These are phyloP conservation scores for Medicago lupulina DNA, from an alignment of 306 rosid genomes.

Conservation along the genomic window DNA sequence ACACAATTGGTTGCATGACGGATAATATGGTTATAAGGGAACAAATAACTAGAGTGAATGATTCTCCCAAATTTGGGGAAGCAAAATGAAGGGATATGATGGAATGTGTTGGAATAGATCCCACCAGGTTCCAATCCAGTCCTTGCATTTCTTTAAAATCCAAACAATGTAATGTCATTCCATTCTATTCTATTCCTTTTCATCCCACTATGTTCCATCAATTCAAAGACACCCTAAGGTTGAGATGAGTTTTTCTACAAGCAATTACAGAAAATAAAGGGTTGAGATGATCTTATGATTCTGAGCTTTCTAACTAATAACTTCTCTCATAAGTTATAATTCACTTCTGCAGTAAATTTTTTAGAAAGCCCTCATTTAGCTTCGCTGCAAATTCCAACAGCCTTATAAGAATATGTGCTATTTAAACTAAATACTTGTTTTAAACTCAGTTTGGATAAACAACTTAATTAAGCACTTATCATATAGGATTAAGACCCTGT, in stretches of 20 bases:
- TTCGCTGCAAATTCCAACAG: not conserved
- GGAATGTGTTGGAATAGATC: conserved; percentile 6
- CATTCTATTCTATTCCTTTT: not conserved
- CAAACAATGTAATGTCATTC: not conserved
- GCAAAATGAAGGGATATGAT: not conserved
- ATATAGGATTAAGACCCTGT: too few species aligned
- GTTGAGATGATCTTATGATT: not conserved
- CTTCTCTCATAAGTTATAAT: not conserved
- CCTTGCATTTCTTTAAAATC: not conserved
- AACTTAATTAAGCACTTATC: too few species aligned
- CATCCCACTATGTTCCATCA: conserved; percentile 1
- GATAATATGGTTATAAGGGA: not conserved
- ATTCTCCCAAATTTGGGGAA: conserved; percentile 5
- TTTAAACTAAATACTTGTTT: not conserved
- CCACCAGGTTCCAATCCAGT: not conserved
- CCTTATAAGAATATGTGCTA: not conserved
- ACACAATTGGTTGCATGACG: not conserved
- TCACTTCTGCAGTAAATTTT: not conserved
- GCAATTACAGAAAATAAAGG: not conserved
- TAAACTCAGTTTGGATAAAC: not conserved
- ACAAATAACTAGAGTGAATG: not conserved
- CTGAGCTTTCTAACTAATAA: not conserved
- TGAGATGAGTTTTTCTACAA: not conserved
- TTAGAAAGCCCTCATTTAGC: not conserved
- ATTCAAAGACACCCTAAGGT: not conserved